Percentiles rank a stretch among this genome's conserved stretches.
Conservation (phyloP, 2,329 filamentous ascomycete genomes). For the Epichloe festucae region DNA sequence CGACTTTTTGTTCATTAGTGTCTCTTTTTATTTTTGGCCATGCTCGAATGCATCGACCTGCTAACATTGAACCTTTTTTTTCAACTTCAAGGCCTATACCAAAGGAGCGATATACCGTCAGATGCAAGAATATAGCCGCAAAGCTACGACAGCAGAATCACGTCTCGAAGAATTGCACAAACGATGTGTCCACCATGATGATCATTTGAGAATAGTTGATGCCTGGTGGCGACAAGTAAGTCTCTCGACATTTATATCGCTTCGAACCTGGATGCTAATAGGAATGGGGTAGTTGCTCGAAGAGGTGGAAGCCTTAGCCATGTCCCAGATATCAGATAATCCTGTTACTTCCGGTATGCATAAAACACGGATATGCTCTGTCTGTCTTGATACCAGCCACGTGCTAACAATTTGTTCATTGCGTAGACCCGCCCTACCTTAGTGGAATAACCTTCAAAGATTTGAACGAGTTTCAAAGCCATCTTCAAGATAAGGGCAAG, state of each 20-base stretch:
- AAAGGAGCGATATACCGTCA: slow-evolving; percentile 96
- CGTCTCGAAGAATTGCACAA: slow-evolving; percentile 72
- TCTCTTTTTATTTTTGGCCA: background rate
- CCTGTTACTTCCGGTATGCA: slow-evolving; percentile 13
- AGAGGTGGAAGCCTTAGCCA: slow-evolving; percentile 48
- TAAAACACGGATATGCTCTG: background rate
- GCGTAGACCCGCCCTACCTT: slow-evolving; percentile 39
- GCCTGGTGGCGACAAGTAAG: slow-evolving; percentile 87
- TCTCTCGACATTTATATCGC: slow-evolving; percentile 6
- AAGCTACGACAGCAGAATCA: slow-evolving; percentile 68
- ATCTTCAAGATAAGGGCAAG: slow-evolving; percentile 63
- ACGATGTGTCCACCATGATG: slow-evolving; percentile 70
- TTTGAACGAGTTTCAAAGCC: slow-evolving; percentile 61
- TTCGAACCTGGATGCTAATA: slow-evolving; percentile 1
- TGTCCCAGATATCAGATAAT: slow-evolving; percentile 27
- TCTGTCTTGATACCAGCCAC: background rate
- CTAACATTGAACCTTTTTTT: background rate
- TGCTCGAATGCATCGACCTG: background rate
- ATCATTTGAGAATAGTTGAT: slow-evolving; percentile 83
- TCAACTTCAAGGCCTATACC: slow-evolving; percentile 21
- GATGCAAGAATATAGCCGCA: slow-evolving; percentile 95
- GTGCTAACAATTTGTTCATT: slow-evolving; percentile 12
- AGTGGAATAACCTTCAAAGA: slow-evolving; percentile 51
- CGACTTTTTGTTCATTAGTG: background rate
- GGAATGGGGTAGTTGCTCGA: slow-evolving; percentile 39